Evolutionary conservation across 441 rosid species (phyloP).

Genomic region (Capsella rubella): DNA sequence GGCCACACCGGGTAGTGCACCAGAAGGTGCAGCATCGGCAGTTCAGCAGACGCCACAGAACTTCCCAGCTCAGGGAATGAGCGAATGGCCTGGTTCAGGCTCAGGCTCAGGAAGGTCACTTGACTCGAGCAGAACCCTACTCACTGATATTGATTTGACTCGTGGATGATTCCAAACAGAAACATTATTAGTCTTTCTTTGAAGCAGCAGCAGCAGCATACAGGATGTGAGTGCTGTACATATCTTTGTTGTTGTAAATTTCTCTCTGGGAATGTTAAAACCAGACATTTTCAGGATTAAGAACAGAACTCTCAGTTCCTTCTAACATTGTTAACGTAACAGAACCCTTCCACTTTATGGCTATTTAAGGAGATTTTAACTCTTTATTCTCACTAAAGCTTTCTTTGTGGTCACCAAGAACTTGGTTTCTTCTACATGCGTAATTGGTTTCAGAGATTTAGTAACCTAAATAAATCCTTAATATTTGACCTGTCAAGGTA

Average conservation of each 20-base stretch:
- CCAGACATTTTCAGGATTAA: constrained; percentile 28
- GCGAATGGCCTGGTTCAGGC: constrained; percentile 68
- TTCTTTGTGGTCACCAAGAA: not conserved
- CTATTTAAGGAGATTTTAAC: constrained; percentile 21
- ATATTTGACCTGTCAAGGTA: too few species aligned
- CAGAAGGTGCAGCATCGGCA: constrained; percentile 39
- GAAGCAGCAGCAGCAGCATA: constrained; percentile 50
- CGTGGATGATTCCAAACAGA: constrained; percentile 62
- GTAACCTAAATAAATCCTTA: too few species aligned
- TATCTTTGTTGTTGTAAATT: constrained; percentile 64
- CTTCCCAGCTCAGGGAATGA: constrained; percentile 56
- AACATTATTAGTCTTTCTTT: constrained; percentile 14
- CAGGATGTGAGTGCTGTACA: constrained; percentile 64
- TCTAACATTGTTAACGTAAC: constrained; percentile 42
- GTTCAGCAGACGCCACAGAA: constrained; percentile 51
- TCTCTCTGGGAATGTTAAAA: constrained; percentile 30
- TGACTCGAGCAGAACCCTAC: constrained; percentile 74
- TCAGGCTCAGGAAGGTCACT: constrained; percentile 45
- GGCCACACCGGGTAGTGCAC: constrained; percentile 46
- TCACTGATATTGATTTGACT: constrained; percentile 84
- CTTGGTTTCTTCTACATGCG: too few species aligned
- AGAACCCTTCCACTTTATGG: constrained; percentile 10
- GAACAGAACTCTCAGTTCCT: constrained; percentile 23
- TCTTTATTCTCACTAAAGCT: not conserved
- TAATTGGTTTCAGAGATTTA: too few species aligned